Evolutionary conservation across 768 basidiomycete species (phyloP), one percentile per base, ranked within the genome.

Genomic region (Omphalotus guepiniiformis): DNA sequence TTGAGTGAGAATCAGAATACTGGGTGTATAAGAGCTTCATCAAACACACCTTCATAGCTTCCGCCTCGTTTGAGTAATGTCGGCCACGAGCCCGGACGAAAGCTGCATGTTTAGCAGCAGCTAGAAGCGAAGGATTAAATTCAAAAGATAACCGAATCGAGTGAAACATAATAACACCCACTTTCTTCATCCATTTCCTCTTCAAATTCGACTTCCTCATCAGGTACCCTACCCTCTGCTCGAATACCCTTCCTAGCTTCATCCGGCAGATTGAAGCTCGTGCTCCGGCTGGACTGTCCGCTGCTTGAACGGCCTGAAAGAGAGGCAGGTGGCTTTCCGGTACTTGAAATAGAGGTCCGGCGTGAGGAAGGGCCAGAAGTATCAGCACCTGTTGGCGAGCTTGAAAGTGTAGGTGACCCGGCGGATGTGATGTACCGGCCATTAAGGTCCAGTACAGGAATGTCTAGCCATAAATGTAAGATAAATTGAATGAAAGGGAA

Each of bases 181-280:
- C 91, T 77, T 68, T 93, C 92, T 67, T 87, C 88, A 55, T 92
- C 88, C 88, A 92, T 87, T 61, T 89, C 88, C 52, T 92, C 88
- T 3, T 78, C 82, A 48, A 75, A 71, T 57, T 90, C 86, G 5
- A 80, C 74, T 61, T 90, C 85, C 39, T 82, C 88, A 1, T 80
- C 82, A 6, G 74, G 67, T 53, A 84, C 79, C 2, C 69, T 54
- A 18, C 57, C 45, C 45, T 76, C 69, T 47, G 74, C 69, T 38
- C 74, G 68, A 55, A 88, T 79, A 51, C 76, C 79, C 40, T 73
- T 75, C 39, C 79, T 72, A 8, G 82, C 80, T 47, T 88, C 85
- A 54, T 71, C 79, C 0, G 88, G 88, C 27, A 91, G 71, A 62
- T 78, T 88, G 65, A 91, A 91, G 64, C 85, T 88, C 26, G 89